Percentiles rank a stretch among this genome's conserved stretches.
Conservation (phyloP, 805 yeast genomes). For the Ogataea pini region DNA sequence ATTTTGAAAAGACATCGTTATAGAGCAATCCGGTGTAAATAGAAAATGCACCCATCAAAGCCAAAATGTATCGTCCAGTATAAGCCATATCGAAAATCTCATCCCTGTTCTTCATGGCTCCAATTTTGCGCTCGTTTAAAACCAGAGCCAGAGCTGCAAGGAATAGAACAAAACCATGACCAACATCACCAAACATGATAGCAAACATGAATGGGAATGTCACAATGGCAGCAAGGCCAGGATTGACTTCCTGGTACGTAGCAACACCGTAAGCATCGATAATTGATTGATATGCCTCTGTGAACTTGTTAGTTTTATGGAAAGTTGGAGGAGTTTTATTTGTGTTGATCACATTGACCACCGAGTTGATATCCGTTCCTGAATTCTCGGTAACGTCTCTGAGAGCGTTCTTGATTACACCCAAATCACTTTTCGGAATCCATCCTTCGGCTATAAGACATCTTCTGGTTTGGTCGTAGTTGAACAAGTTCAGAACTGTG, state of each 20-base stretch:
- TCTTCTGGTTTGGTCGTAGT: conserved; percentile 79
- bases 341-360: conserved; percentile 61
- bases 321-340: conserved; percentile 70
- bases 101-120: conserved; percentile 56
- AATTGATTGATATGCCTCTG: conserved; percentile 67
- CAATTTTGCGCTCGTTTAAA: conserved; percentile 52
- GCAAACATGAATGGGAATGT: conserved; percentile 85
- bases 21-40: conserved; percentile 74
- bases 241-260: conserved; percentile 72
- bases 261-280: conserved; percentile 80
- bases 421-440: conserved; percentile 82
- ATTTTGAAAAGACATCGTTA: conserved; percentile 70
- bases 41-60: conserved; percentile 71
- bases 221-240: conserved; percentile 71
- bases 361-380: conserved; percentile 47
- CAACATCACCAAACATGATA: conserved; percentile 81
- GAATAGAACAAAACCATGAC: conserved; percentile 68
- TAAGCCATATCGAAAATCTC: conserved; percentile 80
- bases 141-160: conserved; percentile 58
- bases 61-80: conserved; percentile 66
- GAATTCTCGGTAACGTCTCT: conserved; percentile 60
- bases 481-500: conserved; percentile 73
- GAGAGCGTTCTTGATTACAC: conserved; percentile 63
- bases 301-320: conserved; percentile 69
- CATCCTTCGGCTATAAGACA: conserved; percentile 95